Percentiles rank a stretch among this genome's conserved stretches.
These are phyloP conservation scores for Xerocomellus dryophilus DNA, from an alignment of 768 basidiomycete species.

Conservation along the genomic window DNA sequence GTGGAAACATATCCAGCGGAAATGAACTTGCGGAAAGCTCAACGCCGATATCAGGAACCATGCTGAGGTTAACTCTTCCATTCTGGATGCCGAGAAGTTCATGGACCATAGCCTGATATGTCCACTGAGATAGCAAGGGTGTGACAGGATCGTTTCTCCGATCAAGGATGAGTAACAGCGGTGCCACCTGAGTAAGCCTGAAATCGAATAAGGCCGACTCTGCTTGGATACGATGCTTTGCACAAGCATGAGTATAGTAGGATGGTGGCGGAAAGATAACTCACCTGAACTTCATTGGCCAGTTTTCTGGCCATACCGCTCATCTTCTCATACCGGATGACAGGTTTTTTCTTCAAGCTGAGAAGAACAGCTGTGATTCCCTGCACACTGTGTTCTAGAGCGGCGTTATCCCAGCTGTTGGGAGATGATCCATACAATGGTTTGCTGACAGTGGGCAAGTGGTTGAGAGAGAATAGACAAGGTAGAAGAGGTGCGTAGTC, in stretches of 20 bases:
- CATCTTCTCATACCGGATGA: conserved; percentile 93
- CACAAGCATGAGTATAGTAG: conserved; percentile 7
- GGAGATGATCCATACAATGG: conserved; percentile 72
- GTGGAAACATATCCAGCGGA: background rate
- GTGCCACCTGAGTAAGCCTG: conserved; percentile 81
- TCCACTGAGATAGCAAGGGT: conserved; percentile 95
- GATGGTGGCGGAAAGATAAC: background rate
- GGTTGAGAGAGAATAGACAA: conserved; percentile 82
- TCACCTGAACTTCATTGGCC: conserved; percentile 80
- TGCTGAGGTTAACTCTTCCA: conserved; percentile 81
- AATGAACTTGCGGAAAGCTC: conserved; percentile 70
- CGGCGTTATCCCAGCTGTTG: conserved; percentile 70
- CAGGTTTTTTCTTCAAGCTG: conserved; percentile 93
- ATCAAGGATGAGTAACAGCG: conserved; percentile 88
- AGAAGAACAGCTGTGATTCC: conserved; percentile 83
- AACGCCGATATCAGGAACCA: conserved; percentile 80
- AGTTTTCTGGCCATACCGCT: conserved; percentile 89
- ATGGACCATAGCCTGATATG: conserved; percentile 99
- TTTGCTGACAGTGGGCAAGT: conserved; percentile 56
- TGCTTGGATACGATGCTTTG: conserved; percentile 72
- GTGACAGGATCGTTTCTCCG: conserved; percentile 97
- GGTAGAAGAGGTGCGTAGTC: conserved; percentile 90
- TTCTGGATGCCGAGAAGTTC: conserved; percentile 92
- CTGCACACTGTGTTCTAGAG: conserved; percentile 75
- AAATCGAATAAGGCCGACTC: conserved; percentile 91